Percentiles rank a stretch among this genome's conserved stretches.
Evolutionary conservation across 768 basidiomycete species (phyloP).

Genomic region (Tricholoma sp.): DNA sequence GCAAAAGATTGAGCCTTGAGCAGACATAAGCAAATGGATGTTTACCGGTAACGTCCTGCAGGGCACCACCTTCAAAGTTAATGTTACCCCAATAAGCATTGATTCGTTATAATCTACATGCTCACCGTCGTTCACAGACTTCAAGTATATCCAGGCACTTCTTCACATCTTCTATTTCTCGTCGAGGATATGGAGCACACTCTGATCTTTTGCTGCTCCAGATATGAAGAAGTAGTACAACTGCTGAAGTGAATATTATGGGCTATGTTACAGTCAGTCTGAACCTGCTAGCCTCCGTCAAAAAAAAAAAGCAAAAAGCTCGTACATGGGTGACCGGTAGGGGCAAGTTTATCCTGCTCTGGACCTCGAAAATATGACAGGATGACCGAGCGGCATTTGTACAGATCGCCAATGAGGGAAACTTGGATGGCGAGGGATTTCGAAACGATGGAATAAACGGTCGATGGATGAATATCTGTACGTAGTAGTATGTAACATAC

Average conservation of each 20-base stretch:
- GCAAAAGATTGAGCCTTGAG: neutral
- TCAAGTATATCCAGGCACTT: slow-evolving; percentile 53
- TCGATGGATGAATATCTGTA: slow-evolving; percentile 73
- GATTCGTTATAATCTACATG: neutral
- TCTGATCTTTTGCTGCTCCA: slow-evolving; percentile 56
- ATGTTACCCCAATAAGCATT: neutral
- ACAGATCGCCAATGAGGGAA: slow-evolving; percentile 75
- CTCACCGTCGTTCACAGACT: slow-evolving; percentile 34
- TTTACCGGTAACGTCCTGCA: slow-evolving; percentile 37
- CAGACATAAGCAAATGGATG: neutral
- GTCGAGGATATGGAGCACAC: slow-evolving; percentile 36
- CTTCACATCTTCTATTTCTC: slow-evolving; percentile 57
- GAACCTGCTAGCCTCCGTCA: neutral
- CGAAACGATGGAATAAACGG: slow-evolving; percentile 70
- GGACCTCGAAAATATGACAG: slow-evolving; percentile 61
- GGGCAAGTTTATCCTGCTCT: slow-evolving; percentile 31
- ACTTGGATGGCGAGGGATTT: slow-evolving; percentile 33
- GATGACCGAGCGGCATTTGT: slow-evolving; percentile 80
- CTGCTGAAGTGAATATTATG: slow-evolving; percentile 33
- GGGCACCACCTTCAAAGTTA: slow-evolving; percentile 30
- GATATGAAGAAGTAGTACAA: slow-evolving; percentile 61
- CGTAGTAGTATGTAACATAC: slow-evolving; percentile 37
- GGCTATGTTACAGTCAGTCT: slow-evolving; percentile 20
- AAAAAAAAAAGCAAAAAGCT: neutral
- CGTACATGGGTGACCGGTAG: slow-evolving; percentile 33